A percentile compares a stretch with the other conserved stretches of the same genome.
Conservation (phyloP, 805 yeast genomes). For the Kuraishia cidri region DNA sequence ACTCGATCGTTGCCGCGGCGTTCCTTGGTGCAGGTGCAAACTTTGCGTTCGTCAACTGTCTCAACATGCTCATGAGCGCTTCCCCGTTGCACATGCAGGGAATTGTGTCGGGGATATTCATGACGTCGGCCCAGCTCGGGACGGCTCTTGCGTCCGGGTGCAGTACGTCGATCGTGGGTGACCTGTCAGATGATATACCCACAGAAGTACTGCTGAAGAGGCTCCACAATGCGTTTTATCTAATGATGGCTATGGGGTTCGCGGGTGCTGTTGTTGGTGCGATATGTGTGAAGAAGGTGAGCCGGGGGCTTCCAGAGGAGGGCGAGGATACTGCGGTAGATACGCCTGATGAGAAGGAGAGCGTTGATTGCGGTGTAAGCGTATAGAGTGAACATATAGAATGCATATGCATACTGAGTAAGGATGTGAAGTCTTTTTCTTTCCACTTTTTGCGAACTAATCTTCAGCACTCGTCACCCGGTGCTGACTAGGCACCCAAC, state of each 20-base stretch:
- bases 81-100: constrained; percentile 30
- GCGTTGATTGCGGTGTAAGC: no score
- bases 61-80: constrained; percentile 3
- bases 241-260: background rate
- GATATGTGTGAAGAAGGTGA: background rate
- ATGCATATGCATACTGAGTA: no score
- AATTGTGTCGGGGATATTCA: constrained; percentile 25
- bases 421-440: no score
- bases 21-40: background rate
- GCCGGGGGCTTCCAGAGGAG: no score
- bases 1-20: background rate
- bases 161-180: constrained; percentile 16
- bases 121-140: constrained; percentile 25
- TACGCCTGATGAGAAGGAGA: no score
- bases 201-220: background rate
- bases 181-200: background rate
- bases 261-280: background rate
- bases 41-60: constrained; percentile 1
- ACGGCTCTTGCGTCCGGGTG: constrained; percentile 18
- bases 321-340: no score
- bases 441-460: no score
- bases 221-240: background rate
- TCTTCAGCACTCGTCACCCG: no score
- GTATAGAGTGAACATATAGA: no score
- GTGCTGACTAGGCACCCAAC: no score